Evolutionary conservation across 1,284 basidiomycete genomes (phyloP).

Genomic region (Wolfiporia cocos): DNA sequence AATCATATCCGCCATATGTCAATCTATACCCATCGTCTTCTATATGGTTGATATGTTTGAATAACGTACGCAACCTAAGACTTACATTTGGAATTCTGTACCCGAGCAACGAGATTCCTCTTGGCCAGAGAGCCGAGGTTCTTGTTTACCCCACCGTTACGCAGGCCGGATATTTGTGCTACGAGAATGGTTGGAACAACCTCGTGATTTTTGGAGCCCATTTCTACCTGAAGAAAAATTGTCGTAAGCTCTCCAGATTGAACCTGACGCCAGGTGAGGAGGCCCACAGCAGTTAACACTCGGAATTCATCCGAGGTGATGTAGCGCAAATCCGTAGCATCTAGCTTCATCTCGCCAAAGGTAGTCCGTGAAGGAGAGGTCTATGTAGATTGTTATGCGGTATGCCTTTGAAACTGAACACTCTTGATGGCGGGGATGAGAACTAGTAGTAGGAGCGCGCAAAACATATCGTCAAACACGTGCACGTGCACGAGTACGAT

Average conservation of each 20-base stretch:
- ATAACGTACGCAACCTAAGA: conserved; percentile 2
- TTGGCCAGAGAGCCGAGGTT: conserved; percentile 87
- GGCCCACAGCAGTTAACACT: conserved; percentile 87
- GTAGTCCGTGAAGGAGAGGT: not conserved
- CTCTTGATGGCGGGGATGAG: no score
- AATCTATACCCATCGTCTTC: conserved; percentile 95
- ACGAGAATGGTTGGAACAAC: conserved; percentile 88
- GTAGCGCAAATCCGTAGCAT: conserved; percentile 93
- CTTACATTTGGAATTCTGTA: conserved; percentile 89
- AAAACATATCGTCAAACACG: no score
- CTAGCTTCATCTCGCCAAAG: conserved; percentile 71
- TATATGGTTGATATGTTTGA: conserved; percentile 4
- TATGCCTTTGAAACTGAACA: no score
- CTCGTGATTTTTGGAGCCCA: conserved; percentile 98
- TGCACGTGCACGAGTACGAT: no score
- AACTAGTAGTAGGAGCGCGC: no score
- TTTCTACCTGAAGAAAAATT: conserved; percentile 67
- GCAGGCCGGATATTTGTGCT: conserved; percentile 85
- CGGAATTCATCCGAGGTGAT: conserved; percentile 91
- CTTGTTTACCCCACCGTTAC: conserved; percentile 93
- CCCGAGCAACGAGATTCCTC: conserved; percentile 83
- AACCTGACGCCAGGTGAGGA: no score
- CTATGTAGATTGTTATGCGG: no score
- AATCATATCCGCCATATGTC: conserved; percentile 98
- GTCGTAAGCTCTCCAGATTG: no score